A percentile compares a stretch with the other conserved stretches of the same genome.
Evolutionary conservation across 2,329 filamentous ascomycete genomes (phyloP).

Genomic region (Cercospora beticola): DNA sequence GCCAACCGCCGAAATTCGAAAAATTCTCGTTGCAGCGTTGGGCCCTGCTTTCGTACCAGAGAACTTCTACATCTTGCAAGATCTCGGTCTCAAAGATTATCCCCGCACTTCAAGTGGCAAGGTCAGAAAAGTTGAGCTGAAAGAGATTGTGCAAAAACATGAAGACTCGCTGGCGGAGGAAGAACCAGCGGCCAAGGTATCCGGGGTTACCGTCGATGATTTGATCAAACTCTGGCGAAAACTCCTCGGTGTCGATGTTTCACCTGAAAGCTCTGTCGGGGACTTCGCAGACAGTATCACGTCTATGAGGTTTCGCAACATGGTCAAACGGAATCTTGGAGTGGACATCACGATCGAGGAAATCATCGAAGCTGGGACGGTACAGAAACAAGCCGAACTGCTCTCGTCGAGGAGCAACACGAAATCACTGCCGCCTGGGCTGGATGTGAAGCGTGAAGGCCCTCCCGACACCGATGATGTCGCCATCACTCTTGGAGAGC

Average conservation of each 20-base stretch:
- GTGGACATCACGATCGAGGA: slow-evolving; percentile 8
- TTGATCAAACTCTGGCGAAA: slow-evolving; percentile 3
- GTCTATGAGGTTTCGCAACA: slow-evolving; percentile 14
- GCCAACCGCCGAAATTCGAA: not conserved
- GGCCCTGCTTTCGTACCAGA: slow-evolving; percentile 17
- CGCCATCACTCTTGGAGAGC: not conserved
- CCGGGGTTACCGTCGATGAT: not conserved
- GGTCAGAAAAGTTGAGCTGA: slow-evolving; percentile 19
- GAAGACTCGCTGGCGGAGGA: not conserved
- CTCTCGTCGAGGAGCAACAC: not conserved
- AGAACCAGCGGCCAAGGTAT: not conserved
- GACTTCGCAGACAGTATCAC: slow-evolving; percentile 20
- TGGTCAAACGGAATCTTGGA: slow-evolving; percentile 3
- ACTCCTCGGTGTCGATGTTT: not conserved
- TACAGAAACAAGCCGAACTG: slow-evolving; percentile 5
- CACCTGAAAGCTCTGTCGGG: not conserved
- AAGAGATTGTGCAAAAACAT: slow-evolving; percentile 12
- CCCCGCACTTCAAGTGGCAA: slow-evolving; percentile 21
- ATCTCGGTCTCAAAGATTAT: slow-evolving; percentile 22
- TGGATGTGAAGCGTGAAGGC: not conserved
- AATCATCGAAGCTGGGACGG: slow-evolving; percentile 3
- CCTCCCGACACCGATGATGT: slow-evolving; percentile 5
- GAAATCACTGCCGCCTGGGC: not conserved
- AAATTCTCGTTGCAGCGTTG: slow-evolving; percentile 7
- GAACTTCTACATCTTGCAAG: slow-evolving; percentile 17